Evolutionary conservation across 2,329 filamentous ascomycete genomes (phyloP).

Genomic region (Alternaria sp.): DNA sequence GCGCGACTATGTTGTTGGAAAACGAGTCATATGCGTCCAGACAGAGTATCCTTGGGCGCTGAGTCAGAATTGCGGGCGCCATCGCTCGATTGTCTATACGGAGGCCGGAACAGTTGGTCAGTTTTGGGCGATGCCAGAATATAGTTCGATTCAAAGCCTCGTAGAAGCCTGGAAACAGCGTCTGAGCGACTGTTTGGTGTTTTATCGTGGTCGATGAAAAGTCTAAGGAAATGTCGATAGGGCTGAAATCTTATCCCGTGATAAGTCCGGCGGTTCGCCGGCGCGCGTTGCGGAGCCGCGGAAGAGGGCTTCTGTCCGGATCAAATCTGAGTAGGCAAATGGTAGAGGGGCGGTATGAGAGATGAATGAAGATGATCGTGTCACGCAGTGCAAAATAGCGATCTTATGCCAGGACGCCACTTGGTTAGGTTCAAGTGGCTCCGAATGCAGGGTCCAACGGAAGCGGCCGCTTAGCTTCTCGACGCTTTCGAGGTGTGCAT

Average conservation of each 20-base stretch:
- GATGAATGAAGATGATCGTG: background rate
- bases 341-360: background rate
- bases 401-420: conserved; percentile 15
- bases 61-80: conserved; percentile 39
- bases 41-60: conserved; percentile 72
- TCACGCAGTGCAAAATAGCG: conserved; percentile 18
- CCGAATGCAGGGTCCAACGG: conserved; percentile 26
- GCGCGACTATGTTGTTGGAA: conserved; percentile 89
- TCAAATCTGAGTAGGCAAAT: background rate
- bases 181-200: background rate
- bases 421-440: conserved; percentile 6
- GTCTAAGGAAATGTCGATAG: conserved; percentile 11
- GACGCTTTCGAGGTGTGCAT: conserved; percentile 10
- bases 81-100: conserved; percentile 20
- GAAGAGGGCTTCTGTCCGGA: background rate
- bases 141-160: background rate
- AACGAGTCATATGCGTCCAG: conserved; percentile 98
- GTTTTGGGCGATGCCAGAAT: background rate
- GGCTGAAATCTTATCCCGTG: conserved; percentile 23
- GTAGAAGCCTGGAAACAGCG: background rate
- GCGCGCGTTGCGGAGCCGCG: conserved; percentile 7
- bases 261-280: conserved; percentile 20
- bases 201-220: conserved; percentile 17
- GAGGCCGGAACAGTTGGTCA: background rate
- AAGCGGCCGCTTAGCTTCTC: conserved; percentile 5